These are phyloP conservation scores for Paxillus ammoniavirescens DNA, from an alignment of 768 basidiomycete species.

Conservation along the genomic window DNA sequence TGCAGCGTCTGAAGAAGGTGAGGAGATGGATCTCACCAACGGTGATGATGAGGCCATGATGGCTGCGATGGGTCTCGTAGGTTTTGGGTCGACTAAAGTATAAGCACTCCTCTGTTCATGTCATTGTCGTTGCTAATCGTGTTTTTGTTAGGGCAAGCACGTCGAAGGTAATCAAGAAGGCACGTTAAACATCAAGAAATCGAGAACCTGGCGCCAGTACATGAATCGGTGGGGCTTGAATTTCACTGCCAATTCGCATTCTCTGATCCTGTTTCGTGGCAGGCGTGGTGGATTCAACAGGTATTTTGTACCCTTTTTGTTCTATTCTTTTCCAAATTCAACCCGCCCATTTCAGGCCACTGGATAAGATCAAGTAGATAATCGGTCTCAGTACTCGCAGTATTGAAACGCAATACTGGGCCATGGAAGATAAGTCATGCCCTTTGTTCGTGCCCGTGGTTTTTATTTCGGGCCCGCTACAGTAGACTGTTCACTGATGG, in stretches of 20 bases:
- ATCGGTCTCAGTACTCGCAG: not conserved
- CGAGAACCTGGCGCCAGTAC: constrained; percentile 93
- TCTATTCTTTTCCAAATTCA: constrained; percentile 10
- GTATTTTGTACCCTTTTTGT: constrained; percentile 29
- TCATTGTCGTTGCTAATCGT: not conserved
- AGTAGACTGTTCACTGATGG: not conserved
- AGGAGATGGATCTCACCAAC: constrained; percentile 51
- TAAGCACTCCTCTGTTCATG: constrained; percentile 4
- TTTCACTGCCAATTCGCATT: constrained; percentile 1
- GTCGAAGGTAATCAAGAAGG: constrained; percentile 85
- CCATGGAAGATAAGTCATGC: constrained; percentile 17
- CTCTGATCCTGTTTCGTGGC: constrained; percentile 14
- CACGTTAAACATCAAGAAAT: constrained; percentile 66
- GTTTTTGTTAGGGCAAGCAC: constrained; percentile 58
- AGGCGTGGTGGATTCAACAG: constrained; percentile 88
- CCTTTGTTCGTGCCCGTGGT: constrained; percentile 1
- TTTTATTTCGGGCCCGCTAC: constrained; percentile 11
- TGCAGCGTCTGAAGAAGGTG: constrained; percentile 45
- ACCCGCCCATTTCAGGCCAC: constrained; percentile 52
- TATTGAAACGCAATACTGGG: not conserved
- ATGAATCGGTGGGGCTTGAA: constrained; percentile 79
- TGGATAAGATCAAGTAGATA: constrained; percentile 90
- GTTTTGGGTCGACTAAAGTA: constrained; percentile 91
- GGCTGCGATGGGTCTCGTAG: constrained; percentile 84
- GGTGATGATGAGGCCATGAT: constrained; percentile 82